Conservation (phyloP, 148 eudicot species). For the Vaccinium myrtillus region DNA sequence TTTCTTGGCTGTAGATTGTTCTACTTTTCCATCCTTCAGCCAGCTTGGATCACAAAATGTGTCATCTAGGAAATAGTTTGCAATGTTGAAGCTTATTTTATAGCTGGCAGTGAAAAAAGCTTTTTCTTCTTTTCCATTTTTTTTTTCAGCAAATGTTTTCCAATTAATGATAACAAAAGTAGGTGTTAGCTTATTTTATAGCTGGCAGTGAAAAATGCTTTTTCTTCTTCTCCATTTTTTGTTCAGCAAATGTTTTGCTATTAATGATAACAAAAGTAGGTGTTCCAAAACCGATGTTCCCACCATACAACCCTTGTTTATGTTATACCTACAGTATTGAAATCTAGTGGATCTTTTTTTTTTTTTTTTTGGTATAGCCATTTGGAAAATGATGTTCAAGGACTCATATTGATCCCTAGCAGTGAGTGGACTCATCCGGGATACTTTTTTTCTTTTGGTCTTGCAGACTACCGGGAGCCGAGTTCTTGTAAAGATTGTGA, state of each 20-base stretch:
- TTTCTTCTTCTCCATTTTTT: not conserved
- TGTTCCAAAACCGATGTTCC: not conserved
- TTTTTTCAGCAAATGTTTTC: not conserved
- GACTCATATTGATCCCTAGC: not conserved
- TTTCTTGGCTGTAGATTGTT: not conserved
- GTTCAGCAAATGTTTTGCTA: not conserved
- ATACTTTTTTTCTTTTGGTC: slow-evolving; percentile 1
- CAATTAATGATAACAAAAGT: too few relatives aligned
- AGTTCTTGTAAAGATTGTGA: slow-evolving; percentile 80
- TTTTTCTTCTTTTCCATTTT: not conserved
- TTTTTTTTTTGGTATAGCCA: not conserved
- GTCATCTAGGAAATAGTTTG: not conserved
- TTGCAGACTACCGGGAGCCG: slow-evolving; percentile 78
- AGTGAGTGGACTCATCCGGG: not conserved
- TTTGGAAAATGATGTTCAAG: not conserved
- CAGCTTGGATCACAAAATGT: not conserved
- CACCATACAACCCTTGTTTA: not conserved
- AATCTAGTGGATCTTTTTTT: not conserved
- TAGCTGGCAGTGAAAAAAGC: not conserved
- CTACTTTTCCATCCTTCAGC: not conserved
- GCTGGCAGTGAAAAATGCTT: not conserved
- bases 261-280: slow-evolving; percentile 3
- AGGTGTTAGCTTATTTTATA: not conserved
- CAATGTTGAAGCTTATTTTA: not conserved
- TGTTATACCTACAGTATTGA: not conserved